Percentiles rank a stretch among this genome's conserved stretches.
phyloP scores from a whole-genome alignment of 176 grass and related monocot species.

The Thalia dealbata region DNA sequence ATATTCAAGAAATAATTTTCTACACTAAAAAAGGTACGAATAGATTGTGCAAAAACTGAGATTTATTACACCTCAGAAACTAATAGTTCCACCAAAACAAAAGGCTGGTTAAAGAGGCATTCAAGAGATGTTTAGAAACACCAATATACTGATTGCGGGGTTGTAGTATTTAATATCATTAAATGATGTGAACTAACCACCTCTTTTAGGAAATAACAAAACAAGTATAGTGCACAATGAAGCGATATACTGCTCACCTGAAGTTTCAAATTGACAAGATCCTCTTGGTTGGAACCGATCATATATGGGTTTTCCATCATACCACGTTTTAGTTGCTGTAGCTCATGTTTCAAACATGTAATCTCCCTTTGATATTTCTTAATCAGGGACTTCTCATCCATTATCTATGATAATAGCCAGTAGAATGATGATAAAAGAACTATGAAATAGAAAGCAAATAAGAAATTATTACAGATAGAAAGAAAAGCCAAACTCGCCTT shows the following conservation, averaged over 20 bases:
- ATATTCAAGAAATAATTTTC: not conserved
- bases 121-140: too few species aligned
- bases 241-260: slow-evolving; percentile 45
- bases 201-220: too few species aligned
- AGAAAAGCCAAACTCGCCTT: slow-evolving; percentile 39
- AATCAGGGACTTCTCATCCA: slow-evolving; percentile 98
- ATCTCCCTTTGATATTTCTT: slow-evolving; percentile 99
- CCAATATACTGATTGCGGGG: too few species aligned
- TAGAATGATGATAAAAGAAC: not conserved
- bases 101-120: too few species aligned
- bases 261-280: slow-evolving; percentile 96
- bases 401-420: slow-evolving; percentile 46
- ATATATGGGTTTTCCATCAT: slow-evolving; percentile 64
- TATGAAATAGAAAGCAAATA: not conserved
- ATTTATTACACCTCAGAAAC: too few species aligned
- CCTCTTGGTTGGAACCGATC: slow-evolving; percentile 56
- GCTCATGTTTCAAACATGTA: slow-evolving; percentile 83
- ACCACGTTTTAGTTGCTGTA: slow-evolving; percentile 78
- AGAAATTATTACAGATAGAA: not conserved
- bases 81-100: too few species aligned
- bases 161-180: too few species aligned
- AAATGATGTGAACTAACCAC: too few species aligned
- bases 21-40: too few species aligned
- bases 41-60: too few species aligned
- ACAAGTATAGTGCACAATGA: not conserved